A percentile compares a stretch with the other conserved stretches of the same genome.
phyloP scores from a whole-genome alignment of 495 filamentous ascomycete genomes.

The Thozetella sp. region DNA sequence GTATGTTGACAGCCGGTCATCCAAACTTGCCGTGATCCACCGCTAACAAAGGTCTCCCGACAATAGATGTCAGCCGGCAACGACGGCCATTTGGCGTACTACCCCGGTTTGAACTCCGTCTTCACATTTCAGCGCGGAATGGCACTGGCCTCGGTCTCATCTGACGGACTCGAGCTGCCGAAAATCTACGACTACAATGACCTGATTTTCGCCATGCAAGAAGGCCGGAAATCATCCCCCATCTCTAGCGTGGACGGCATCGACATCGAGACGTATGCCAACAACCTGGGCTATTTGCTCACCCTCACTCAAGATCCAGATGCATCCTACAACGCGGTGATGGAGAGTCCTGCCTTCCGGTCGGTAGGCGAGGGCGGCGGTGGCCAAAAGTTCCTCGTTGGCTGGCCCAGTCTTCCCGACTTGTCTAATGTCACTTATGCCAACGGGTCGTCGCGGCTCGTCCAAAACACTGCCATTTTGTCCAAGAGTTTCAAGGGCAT shows the following conservation, averaged over 20 bases:
- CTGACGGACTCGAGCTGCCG: slow-evolving; percentile 18
- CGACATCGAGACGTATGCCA: slow-evolving; percentile 7
- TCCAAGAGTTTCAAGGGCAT: not conserved
- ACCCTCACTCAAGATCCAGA: slow-evolving; percentile 26
- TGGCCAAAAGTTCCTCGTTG: not conserved
- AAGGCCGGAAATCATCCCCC: not conserved
- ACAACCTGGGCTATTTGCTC: slow-evolving; percentile 6
- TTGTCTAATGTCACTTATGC: not conserved
- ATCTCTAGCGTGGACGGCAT: not conserved
- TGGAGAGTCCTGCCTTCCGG: not conserved
- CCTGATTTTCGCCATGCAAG: slow-evolving; percentile 1
- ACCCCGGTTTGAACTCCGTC: slow-evolving; percentile 13
- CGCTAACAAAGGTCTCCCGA: too few relatives aligned
- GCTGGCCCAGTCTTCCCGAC: not conserved
- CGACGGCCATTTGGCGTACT: slow-evolving; percentile 42
- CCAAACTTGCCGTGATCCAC: too few relatives aligned
- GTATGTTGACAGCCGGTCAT: not conserved
- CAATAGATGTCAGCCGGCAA: slow-evolving; percentile 29
- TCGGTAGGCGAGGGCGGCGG: not conserved
- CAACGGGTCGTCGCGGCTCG: not conserved
- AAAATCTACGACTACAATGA: slow-evolving; percentile 20
- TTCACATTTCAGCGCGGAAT: slow-evolving; percentile 16
- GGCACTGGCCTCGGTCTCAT: slow-evolving; percentile 20
- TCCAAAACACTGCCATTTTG: not conserved
- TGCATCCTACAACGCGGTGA: slow-evolving; percentile 24